Evolutionary conservation across 2,329 filamentous ascomycete genomes (phyloP), one percentile per base, ranked within the genome.

Genomic region (Aspergillus flavus): DNA sequence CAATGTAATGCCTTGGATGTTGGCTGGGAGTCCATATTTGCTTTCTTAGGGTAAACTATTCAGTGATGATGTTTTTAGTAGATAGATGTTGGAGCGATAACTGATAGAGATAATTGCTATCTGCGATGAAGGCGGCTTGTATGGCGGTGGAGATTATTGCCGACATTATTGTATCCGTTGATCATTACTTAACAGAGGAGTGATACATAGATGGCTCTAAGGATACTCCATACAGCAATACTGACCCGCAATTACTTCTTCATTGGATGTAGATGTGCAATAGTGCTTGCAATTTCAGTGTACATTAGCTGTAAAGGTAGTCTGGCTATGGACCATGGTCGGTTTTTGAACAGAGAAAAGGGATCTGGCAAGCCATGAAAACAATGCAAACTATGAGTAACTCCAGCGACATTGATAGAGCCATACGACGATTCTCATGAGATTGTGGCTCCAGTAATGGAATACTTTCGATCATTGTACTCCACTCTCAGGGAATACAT

Each of bases 1-100:
- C 68, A 62, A 36, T 70, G 68, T 16, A 70, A 46, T 9, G 61
- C 64, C 62, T 68, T 66, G 4, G 65, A 64, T 11, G 55, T 58
- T 10, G 71, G 72, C 59, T 77, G 74, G 4, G 72, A 69, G 12
- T 78, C 76, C 76, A 78, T 79, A 48, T 66, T 64, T 6, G 14
- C 55, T 14, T 3, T 61, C 19, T 14, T 30, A 21, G 10, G 9
- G 28, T 26, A 28, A 48, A 26, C 4, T 36, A 55, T 28, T 46
- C 54, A 64, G 62, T 66, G 67, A 30, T 39, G 46, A 10, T 41
- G 32, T n/a, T 30, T 59, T 50, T 34, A 23, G 46, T 19, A 11
- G 34, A 28, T 53, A 30, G 28, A 54, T 59, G 16, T 39, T 39
- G 16, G 32, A 55, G n/a, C 26, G 52, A 54, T 55, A 36, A 55